Base-by-base conservation (phyloP, 2,329 filamentous ascomycete species). In the Talaromyces piceae region DNA sequence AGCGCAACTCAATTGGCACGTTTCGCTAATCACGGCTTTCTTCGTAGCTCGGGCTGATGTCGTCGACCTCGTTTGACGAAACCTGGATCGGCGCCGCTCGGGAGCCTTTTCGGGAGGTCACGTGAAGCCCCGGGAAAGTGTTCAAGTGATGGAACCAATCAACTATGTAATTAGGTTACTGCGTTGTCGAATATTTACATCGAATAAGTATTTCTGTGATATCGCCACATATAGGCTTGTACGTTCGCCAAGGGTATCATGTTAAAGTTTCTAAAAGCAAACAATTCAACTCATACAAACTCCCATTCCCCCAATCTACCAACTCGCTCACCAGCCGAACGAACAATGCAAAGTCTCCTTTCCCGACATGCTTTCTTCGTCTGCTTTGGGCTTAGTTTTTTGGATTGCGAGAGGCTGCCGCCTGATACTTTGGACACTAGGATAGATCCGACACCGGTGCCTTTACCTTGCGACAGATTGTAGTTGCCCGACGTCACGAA, bases 401-500 rank as follows among this genome's bases (percentile, higher is more conserved):
- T 41, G 47, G 28, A 54, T 55, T 43, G 52, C 7, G 39, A 23
- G 22, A 43, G 20, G 23, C 8, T 9, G 8, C 23, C 47, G 7
- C 43, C 16, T 55, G 79, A 53, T 1, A 87, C 76, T 65, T 77
- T 84, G 4, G 74, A 73, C 1, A 84, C 72, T 12, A 81, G 73
- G 23, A 97, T 63, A 46, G 80, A 84, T 0, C 87, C 93, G 53
- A 97, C 76, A 0, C 84, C 91, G 13, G 82, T 83, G 1, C 86
- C 87, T 57, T 78, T 80, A 0, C 91, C 93, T 57, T 86, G 81
- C 2, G 81, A 80, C 2, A 97, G 77, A 61, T 86, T 90, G 65
- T 86, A 95, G 47, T 87, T 85, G 0, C 91, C 93, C 1, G 86
- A 86, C 2, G 90, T 96, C 22, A 96, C 84, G 65, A 95, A 98